Evolutionary conservation across 2,329 filamentous ascomycete genomes (phyloP).

Genomic region (Capronia epimyces): DNA sequence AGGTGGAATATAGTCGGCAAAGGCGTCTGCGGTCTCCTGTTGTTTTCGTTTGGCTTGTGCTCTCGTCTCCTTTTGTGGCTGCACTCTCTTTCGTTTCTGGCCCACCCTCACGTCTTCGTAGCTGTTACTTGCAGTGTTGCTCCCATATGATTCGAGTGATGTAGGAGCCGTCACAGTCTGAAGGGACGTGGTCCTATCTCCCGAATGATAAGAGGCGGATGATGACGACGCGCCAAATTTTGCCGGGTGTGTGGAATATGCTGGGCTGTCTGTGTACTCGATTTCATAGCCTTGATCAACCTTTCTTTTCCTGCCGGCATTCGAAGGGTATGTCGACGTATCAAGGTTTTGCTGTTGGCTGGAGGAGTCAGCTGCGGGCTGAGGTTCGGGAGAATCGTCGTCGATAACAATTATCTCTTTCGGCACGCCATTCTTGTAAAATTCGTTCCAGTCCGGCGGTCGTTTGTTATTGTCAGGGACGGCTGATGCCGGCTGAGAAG

Average conservation of each 20-base stretch:
- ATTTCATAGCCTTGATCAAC: conserved; percentile 66
- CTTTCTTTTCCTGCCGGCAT: conserved; percentile 59
- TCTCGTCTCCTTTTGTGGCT: conserved; percentile 70
- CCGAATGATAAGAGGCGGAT: conserved; percentile 65
- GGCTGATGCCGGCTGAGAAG: conserved; percentile 37
- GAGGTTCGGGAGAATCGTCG: conserved; percentile 57
- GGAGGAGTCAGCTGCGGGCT: conserved; percentile 30
- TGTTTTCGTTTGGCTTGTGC: conserved; percentile 78
- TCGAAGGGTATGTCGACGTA: conserved; percentile 10
- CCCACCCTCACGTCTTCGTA: conserved; percentile 66
- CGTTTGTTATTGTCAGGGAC: conserved; percentile 40
- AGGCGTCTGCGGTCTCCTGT: conserved; percentile 64
- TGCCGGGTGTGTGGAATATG: conserved; percentile 69
- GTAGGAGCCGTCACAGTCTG: conserved; percentile 79
- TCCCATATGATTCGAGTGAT: conserved; percentile 65
- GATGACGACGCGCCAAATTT: conserved; percentile 61
- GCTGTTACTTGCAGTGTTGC: conserved; percentile 47
- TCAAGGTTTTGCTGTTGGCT: conserved; percentile 29
- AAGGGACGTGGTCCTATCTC: conserved; percentile 74
- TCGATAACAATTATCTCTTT: conserved; percentile 83
- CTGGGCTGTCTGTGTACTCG: conserved; percentile 64
- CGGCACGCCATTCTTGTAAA: conserved; percentile 76
- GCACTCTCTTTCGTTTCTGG: conserved; percentile 78
- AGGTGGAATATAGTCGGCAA: conserved; percentile 76
- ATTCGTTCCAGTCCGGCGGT: conserved; percentile 70